Base-by-base conservation (phyloP, 2,329 filamentous ascomycete genomes). In the Ophiostoma piceae region DNA sequence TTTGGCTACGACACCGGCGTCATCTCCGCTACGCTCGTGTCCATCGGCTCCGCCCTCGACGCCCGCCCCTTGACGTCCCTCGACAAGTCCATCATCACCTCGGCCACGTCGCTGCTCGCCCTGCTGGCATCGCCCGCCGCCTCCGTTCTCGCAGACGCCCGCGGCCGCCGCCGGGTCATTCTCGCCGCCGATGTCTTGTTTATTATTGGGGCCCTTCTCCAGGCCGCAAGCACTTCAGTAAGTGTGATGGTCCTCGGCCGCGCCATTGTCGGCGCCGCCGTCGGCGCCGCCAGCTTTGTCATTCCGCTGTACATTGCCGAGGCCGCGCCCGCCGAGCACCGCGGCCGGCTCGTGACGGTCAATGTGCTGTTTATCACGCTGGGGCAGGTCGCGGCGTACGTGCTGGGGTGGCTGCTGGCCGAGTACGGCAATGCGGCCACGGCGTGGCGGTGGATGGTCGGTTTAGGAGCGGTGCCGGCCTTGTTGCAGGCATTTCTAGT, bases 381-480 rank as follows among this genome's bases (percentile, higher is more conserved):
- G 12, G 94, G 94, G 0, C 94, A 97, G 79, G 91, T 97, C 1
- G 86, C 96, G 26, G 94, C 94, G 1, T 97, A 97, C 78, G 77
- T 96, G 1, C 80, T 93, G 7, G 94, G 94, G 1, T 97, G 91
- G 90, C 78, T 84, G 0, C 89, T 96, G 66, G 84, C 87, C 6
- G 83, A 85, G 70, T 82, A 82, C 71, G 85, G 82, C 0, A 78
- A 80, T 70, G 74, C 77, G 29, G 76, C 76, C 47, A 85, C 84
- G 14, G 92, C 90, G 1, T 98, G 94, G 94, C 84, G 92, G 67
- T 96, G 91, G 89, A 94, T 97, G 86, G 93, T 97, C 0, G 94
- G 94, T 0, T 79, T 97, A 0, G 94, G 94, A 0, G 91, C 91
- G 9, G 72, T 90, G 35, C 94, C 94, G 0, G 94, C 93, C 0